These are phyloP conservation scores for Phytophthora cryptogea DNA, from an alignment of 352 stramenopile species.

Conservation along the genomic window DNA sequence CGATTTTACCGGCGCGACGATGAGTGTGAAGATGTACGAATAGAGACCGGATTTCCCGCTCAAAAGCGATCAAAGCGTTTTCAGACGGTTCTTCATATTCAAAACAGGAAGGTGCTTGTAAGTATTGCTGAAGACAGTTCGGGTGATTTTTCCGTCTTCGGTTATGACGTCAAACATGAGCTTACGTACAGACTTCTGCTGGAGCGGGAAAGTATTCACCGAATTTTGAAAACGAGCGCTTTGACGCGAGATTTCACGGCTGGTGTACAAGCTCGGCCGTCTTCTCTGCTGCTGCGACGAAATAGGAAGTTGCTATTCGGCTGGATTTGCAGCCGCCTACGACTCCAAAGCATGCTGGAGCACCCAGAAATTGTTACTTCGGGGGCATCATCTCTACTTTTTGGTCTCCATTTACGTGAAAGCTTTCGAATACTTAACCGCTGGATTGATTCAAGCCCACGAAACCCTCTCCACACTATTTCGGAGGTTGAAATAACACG, in stretches of 20 bases:
- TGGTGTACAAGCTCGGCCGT: constrained; percentile 15
- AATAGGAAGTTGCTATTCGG: constrained; percentile 52
- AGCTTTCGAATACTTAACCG: constrained; percentile 59
- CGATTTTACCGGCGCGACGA: constrained; percentile 23
- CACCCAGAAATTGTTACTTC: constrained; percentile 51
- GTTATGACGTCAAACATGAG: constrained; percentile 47
- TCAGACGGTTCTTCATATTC: constrained; percentile 38
- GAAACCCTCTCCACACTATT: constrained; percentile 50
- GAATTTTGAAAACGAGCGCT: constrained; percentile 26
- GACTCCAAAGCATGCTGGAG: constrained; percentile 65
- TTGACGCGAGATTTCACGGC: not conserved
- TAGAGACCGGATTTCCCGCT: constrained; percentile 11
- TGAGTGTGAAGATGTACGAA: constrained; percentile 19
- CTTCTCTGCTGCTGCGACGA: constrained; percentile 43
- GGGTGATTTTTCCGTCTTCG: constrained; percentile 51
- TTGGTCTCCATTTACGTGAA: constrained; percentile 49
- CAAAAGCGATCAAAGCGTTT: constrained; percentile 26
- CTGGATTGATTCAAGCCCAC: constrained; percentile 51
- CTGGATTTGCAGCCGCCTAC: constrained; percentile 55
- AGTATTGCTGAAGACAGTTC: constrained; percentile 41
- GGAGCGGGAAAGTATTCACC: constrained; percentile 52
- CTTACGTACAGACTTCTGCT: constrained; percentile 49
- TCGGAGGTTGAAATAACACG: constrained; percentile 31
- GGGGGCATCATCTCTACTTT: constrained; percentile 42
- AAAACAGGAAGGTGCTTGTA: constrained; percentile 51